Conservation (phyloP, 73 alveolate species). For the Uronychia binucleata region DNA sequence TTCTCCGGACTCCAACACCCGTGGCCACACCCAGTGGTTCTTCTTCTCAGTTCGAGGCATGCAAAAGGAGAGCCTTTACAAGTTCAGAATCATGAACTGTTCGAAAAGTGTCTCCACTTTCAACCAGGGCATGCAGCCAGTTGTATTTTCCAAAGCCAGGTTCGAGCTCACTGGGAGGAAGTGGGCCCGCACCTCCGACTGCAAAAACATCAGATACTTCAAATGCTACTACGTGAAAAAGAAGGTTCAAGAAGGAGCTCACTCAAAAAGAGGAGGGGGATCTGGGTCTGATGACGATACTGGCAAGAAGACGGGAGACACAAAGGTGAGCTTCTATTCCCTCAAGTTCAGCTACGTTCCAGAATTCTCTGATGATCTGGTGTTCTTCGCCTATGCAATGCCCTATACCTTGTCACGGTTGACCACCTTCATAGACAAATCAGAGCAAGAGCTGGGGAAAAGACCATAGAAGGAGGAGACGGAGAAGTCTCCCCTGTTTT, state of each 20-base stretch:
- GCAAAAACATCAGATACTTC: background rate
- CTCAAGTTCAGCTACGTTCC: too few species aligned
- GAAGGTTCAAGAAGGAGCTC: too few species aligned
- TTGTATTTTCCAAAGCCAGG: conserved; percentile 6
- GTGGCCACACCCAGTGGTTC: conserved; percentile 96
- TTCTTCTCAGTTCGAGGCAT: conserved; percentile 81
- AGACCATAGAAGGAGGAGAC: too few species aligned
- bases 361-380: too few species aligned
- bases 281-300: conserved; percentile 14
- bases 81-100: conserved; percentile 77
- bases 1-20: conserved; percentile 87
- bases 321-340: too few species aligned
- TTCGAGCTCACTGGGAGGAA: background rate
- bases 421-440: background rate
- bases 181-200: background rate
- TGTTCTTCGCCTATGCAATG: conserved; percentile 62
- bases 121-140: conserved; percentile 55
- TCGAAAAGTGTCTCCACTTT: conserved; percentile 60
- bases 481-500: too few species aligned
- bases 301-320: conserved; percentile 42
- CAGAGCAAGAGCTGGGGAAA: too few species aligned
- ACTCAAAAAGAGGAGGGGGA: conserved; percentile 20
- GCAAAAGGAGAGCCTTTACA: conserved; percentile 54
- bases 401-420: conserved; percentile 49
- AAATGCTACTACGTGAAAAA: too few species aligned